Evolutionary conservation across 805 yeast genomes (phyloP), one percentile per base, ranked within the genome.

Genomic region (Ogataea pini): DNA sequence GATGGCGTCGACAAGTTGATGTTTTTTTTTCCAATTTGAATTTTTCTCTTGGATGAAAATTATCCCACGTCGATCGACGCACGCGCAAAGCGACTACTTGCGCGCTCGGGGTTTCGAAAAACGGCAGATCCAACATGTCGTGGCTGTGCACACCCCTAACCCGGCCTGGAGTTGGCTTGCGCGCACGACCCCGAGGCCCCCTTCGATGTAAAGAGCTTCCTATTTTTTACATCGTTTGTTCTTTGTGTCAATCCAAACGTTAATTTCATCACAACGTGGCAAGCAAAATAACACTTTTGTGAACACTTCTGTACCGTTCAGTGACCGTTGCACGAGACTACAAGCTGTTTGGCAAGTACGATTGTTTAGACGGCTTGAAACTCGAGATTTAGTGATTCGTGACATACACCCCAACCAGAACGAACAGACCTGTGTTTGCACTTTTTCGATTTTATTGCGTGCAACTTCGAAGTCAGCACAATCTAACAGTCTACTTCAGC

Each of bases 121-220:
- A 27, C 44, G 22, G 44, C 37, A 39, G 25, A 27, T 39, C 33
- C 34, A 27, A 27, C 20, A 14, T 14, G 19, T 40, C 28, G 44
- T 22, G 44, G 36, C 38, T 20, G 38, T 32, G 36, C 38, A 22
- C 46, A 42, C 46, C 46, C 46, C 46, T 42, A 42, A 42, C 46
- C 46, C 46, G 46, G 46, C 46, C 46, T 34, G 37, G 16, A 14
- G 12, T 42, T 42, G 18, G 28, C 37, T 25, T n/a, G 25, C 37
- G 40, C 39, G 33, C 46, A 42, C 46, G 46, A 42, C 46, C 25
- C 13, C 38, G 25, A 42, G 46, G 38, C 46, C 46, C 37, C 46
- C 40, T 36, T 27, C 46, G 33, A 25, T 16, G 31, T 28, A 14
- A 25, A 27, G 31, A 27, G 42, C 24, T 39, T 34, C 36, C 29